Evolutionary conservation across 768 basidiomycete species (phyloP).

Genomic region (Gymnopilus junonius): DNA sequence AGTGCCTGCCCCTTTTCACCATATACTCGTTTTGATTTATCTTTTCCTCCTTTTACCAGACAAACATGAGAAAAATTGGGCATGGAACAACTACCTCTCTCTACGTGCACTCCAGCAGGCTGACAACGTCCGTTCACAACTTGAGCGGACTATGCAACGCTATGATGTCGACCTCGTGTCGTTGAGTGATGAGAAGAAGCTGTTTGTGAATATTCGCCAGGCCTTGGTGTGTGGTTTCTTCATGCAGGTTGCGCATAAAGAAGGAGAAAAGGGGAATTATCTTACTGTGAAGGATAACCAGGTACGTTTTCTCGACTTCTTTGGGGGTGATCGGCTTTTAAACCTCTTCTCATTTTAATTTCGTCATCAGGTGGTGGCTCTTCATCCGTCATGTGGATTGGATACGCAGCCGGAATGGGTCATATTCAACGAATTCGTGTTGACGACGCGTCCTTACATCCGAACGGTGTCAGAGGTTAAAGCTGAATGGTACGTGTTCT

Average conservation of each 20-base stretch:
- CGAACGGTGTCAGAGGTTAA: constrained; percentile 88
- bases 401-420: constrained; percentile 93
- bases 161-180: constrained; percentile 81
- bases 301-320: constrained; percentile 39
- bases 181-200: constrained; percentile 67
- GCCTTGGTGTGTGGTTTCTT: constrained; percentile 93
- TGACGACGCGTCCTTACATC: constrained; percentile 89
- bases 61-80: constrained; percentile 82
- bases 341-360: neutral
- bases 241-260: constrained; percentile 97
- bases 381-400: constrained; percentile 89
- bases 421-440: constrained; percentile 91
- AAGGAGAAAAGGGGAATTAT: constrained; percentile 90
- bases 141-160: constrained; percentile 90
- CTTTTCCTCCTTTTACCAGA: constrained; percentile 48
- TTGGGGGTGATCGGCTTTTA: neutral
- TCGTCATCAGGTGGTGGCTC: constrained; percentile 55
- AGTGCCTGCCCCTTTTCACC: constrained; percentile 24
- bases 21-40: neutral
- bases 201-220: constrained; percentile 76
- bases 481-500: constrained; percentile 76
- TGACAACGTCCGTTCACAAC: constrained; percentile 90
- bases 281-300: constrained; percentile 96
- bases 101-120: constrained; percentile 84
- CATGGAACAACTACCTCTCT: constrained; percentile 89